phyloP scores from a whole-genome alignment of 2,329 filamentous ascomycete genomes.

The Nemania sp. region DNA sequence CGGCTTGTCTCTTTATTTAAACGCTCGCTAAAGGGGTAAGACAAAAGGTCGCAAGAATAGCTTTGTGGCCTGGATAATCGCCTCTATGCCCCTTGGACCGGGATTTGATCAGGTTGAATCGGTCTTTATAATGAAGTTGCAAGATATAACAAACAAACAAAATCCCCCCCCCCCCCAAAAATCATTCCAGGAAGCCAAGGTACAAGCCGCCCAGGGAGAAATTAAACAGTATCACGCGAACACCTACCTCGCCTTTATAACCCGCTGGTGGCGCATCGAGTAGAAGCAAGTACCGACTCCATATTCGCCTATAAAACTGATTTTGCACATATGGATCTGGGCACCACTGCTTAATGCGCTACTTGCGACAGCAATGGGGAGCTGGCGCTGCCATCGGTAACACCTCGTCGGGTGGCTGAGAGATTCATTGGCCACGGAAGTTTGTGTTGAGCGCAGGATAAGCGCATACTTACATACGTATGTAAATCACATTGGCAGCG shows the following conservation, averaged over 20 bases:
- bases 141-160: constrained; percentile 7
- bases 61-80: background rate
- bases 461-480: too few relatives aligned
- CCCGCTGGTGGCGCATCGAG: too few relatives aligned
- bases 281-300: too few relatives aligned
- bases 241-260: background rate
- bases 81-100: background rate
- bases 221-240: background rate
- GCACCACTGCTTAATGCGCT: too few relatives aligned
- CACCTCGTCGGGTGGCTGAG: background rate
- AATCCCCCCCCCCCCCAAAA: too few relatives aligned
- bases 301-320: too few relatives aligned
- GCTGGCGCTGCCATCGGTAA: background rate
- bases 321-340: too few relatives aligned
- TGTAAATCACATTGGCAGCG: too few relatives aligned
- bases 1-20: background rate
- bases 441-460: background rate
- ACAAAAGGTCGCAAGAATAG: background rate
- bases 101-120: too few relatives aligned
- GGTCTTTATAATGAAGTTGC: constrained; percentile 4
- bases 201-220: background rate
- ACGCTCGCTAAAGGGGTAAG: background rate
- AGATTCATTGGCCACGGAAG: background rate
- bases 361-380: too few relatives aligned
- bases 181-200: background rate